Conservation (phyloP, 2,329 filamentous ascomycete genomes). For the Pseudohalonectria lignicola region DNA sequence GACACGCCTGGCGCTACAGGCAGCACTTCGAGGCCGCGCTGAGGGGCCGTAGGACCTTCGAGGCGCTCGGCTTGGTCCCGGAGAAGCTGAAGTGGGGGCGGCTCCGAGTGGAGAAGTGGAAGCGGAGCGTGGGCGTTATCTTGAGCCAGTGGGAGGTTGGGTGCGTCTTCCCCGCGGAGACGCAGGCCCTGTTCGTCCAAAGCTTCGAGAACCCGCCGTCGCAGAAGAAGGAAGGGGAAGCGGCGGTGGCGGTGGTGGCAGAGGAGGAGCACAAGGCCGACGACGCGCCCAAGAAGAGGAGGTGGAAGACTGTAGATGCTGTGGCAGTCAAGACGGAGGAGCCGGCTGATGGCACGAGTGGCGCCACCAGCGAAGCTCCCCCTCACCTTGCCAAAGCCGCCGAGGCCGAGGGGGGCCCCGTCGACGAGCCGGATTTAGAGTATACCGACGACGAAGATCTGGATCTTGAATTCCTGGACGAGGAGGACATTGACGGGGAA, state of each 20-base stretch:
- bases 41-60: constrained; percentile 58
- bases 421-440: constrained; percentile 20
- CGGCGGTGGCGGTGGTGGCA: constrained; percentile 16
- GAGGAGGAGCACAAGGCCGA: constrained; percentile 24
- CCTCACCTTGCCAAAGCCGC: too few species aligned
- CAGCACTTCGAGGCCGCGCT: constrained; percentile 68
- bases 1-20: constrained; percentile 79
- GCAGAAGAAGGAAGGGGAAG: constrained; percentile 23
- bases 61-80: constrained; percentile 62
- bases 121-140: constrained; percentile 59
- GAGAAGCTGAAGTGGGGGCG: constrained; percentile 69
- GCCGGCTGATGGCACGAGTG: too few species aligned
- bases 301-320: constrained; percentile 40
- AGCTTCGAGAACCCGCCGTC: constrained; percentile 62
- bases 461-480: constrained; percentile 34
- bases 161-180: constrained; percentile 63
- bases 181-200: constrained; percentile 58
- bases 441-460: constrained; percentile 34
- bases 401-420: background rate
- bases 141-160: constrained; percentile 62
- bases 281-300: constrained; percentile 24
- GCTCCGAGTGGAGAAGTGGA: constrained; percentile 75
- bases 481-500: constrained; percentile 30
- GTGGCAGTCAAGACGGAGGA: constrained; percentile 4
- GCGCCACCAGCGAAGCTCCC: background rate